Evolutionary conservation across 495 filamentous ascomycete species (phyloP).

Genomic region (Trichocladium antarcticum): DNA sequence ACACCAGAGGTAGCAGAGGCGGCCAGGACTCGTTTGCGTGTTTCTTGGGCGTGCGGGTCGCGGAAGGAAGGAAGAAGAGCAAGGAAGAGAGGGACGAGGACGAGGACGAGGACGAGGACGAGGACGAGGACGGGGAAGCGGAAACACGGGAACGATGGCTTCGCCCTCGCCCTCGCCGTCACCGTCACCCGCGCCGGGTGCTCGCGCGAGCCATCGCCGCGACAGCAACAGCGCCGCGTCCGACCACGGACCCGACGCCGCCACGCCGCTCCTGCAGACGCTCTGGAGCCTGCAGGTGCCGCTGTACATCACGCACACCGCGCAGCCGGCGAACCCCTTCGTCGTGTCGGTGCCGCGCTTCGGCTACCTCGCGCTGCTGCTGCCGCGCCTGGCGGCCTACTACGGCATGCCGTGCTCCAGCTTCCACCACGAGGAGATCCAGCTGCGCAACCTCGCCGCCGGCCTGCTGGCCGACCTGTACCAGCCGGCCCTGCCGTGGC

Average conservation of each 20-base stretch:
- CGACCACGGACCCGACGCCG: not conserved
- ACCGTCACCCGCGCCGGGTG: not conserved
- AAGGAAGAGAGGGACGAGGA: too few species aligned
- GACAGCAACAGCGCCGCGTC: not conserved
- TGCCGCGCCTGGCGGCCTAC: constrained; percentile 69
- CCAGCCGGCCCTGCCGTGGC: constrained; percentile 59
- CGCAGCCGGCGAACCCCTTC: constrained; percentile 32
- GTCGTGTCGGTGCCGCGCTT: constrained; percentile 53
- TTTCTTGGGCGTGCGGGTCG: too few species aligned
- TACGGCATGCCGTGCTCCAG: constrained; percentile 61
- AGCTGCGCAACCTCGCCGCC: constrained; percentile 61
- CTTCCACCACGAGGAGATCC: constrained; percentile 70
- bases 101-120: too few species aligned
- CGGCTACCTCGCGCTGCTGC: constrained; percentile 62
- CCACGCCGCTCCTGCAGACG: constrained; percentile 22
- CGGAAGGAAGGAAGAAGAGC: too few species aligned
- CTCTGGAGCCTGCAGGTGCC: constrained; percentile 43
- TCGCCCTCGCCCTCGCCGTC: not conserved
- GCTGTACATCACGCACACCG: constrained; percentile 41
- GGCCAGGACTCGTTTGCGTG: too few species aligned
- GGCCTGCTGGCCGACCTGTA: constrained; percentile 85
- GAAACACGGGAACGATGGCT: not conserved
- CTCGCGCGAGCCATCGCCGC: not conserved
- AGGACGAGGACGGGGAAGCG: too few species aligned
- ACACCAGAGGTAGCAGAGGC: not conserved